These are phyloP conservation scores for Lipomyces yamadae DNA, from an alignment of 805 yeast species.

Conservation along the genomic window DNA sequence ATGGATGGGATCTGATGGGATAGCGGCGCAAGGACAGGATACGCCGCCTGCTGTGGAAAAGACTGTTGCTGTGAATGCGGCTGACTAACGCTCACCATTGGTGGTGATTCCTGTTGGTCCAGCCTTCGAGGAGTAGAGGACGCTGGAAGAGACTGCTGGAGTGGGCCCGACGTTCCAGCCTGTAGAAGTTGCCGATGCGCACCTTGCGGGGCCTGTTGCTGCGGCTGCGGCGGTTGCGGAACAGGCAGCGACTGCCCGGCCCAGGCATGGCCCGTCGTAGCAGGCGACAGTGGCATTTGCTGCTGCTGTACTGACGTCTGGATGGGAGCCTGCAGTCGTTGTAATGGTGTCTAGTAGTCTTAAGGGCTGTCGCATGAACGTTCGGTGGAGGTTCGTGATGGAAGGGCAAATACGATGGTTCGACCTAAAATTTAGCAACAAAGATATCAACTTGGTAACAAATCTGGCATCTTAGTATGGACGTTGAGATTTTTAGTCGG, in stretches of 20 bases:
- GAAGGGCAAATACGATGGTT: neutral
- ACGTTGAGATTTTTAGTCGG: too few species aligned
- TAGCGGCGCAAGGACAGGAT: neutral
- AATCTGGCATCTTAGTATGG: too few species aligned
- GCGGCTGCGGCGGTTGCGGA: constrained; percentile 14
- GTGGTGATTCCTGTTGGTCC: neutral
- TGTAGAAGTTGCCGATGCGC: constrained; percentile 2
- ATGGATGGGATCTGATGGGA: constrained; percentile 5
- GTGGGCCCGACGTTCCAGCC: neutral
- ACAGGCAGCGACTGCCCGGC: neutral
- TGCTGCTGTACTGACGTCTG: neutral
- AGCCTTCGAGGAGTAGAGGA: neutral
- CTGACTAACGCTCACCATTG: neutral
- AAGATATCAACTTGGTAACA: too few species aligned
- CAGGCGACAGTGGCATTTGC: constrained; percentile 5
- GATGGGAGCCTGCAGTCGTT: neutral
- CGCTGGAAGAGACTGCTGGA: neutral
- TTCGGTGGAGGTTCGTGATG: too few species aligned
- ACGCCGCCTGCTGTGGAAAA: neutral
- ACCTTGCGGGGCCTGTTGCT: constrained; percentile 17
- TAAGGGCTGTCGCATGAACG: neutral
- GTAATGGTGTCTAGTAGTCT: neutral
- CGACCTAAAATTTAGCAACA: too few species aligned
- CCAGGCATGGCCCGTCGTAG: constrained; percentile 2
- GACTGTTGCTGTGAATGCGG: constrained; percentile 10